Evolutionary conservation across 169 alveolate species (phyloP), one percentile per base, ranked within the genome.

Genomic region (Eimeria tenella): DNA sequence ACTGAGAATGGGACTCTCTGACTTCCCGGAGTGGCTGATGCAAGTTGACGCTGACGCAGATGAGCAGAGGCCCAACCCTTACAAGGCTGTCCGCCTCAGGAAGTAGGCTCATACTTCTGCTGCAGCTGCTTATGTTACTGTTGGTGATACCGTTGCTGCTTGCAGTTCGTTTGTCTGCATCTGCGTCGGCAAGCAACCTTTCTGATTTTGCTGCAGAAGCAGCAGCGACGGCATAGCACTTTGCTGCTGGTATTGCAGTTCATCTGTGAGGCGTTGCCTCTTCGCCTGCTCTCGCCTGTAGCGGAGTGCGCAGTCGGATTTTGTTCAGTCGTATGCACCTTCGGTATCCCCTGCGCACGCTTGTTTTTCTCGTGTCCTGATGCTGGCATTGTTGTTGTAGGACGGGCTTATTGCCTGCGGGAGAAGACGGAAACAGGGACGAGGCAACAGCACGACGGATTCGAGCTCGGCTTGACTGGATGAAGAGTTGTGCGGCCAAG

Each of bases 71-170:
- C 88, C 50, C 5, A 79, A 79, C 71, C 88, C 88, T 23, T 79
- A 79, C 71, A 79, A 79, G 88, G 88, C 88, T 50, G 88, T 79
- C 19, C 88, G 88, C 15, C 88, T 79, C 25, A 50, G 88, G 55
- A 79, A 79, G 88, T 79, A 79, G n/a, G 49, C 19, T 3, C 15
- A 53, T 60, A 50, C 70, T 10, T 8, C 88, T 79, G 88, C 52
- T 79, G 71, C 71, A 4, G 60, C 77, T 58, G 62, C 90, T 4
- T 17, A 8, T n/a, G 56, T 55, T 50, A 19, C 87, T 49, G 60
- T 10, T 60, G 77, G 60, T 83, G 90, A 7, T 75, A 62, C 60
- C 1, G 86, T 5, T 75, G 86, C 62, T 49, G 86, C 86, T 75
- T 11, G 17, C 21, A 56, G 62, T 9, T 15, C 21, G 19, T 11